These are phyloP conservation scores for Aspergillus quadrilineatus DNA, from an alignment of 2,329 filamentous ascomycete species.

Conservation along the genomic window DNA sequence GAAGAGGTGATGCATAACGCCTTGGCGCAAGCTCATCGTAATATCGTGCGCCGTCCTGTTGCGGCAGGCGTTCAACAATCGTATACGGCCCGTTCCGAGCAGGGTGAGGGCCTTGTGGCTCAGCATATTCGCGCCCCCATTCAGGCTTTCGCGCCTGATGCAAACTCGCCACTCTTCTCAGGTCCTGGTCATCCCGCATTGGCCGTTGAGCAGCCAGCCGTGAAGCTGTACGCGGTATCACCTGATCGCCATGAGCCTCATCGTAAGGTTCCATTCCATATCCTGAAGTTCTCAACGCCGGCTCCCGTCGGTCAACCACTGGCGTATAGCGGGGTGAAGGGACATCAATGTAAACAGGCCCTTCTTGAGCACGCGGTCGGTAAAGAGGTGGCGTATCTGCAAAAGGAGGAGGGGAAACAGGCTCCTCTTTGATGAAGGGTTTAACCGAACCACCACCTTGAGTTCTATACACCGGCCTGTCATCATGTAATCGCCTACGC, in stretches of 20 bases:
- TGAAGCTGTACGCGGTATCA: slow-evolving; percentile 40
- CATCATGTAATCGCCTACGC: slow-evolving; percentile 50
- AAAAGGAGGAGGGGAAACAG: slow-evolving; percentile 61
- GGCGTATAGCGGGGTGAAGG: slow-evolving; percentile 42
- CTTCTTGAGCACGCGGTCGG: slow-evolving; percentile 36
- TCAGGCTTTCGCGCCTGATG: slow-evolving; percentile 47
- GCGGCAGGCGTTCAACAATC: slow-evolving; percentile 39
- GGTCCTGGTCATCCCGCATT: slow-evolving; percentile 44
- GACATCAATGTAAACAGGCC: slow-evolving; percentile 51
- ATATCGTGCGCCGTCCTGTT: slow-evolving; percentile 38
- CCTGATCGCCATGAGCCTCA: slow-evolving; percentile 30
- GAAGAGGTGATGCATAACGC: slow-evolving; percentile 38
- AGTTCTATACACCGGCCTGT: slow-evolving; percentile 34
- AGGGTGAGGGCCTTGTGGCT: slow-evolving; percentile 40
- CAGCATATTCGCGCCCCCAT: slow-evolving; percentile 44
- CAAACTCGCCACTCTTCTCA: slow-evolving; percentile 49
- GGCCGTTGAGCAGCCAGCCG: slow-evolving; percentile 39
- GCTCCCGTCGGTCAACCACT: slow-evolving; percentile 35
- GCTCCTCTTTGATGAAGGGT: slow-evolving; percentile 62
- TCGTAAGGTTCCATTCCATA: slow-evolving; percentile 41
- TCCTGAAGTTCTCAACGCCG: slow-evolving; percentile 27
- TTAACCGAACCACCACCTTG: slow-evolving; percentile 42
- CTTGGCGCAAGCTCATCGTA: slow-evolving; percentile 39
- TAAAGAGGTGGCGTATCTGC: slow-evolving; percentile 43
- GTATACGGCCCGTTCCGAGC: slow-evolving; percentile 42